Conservation (phyloP, 2,329 filamentous ascomycete genomes). For the Botrytis sinoallii region DNA sequence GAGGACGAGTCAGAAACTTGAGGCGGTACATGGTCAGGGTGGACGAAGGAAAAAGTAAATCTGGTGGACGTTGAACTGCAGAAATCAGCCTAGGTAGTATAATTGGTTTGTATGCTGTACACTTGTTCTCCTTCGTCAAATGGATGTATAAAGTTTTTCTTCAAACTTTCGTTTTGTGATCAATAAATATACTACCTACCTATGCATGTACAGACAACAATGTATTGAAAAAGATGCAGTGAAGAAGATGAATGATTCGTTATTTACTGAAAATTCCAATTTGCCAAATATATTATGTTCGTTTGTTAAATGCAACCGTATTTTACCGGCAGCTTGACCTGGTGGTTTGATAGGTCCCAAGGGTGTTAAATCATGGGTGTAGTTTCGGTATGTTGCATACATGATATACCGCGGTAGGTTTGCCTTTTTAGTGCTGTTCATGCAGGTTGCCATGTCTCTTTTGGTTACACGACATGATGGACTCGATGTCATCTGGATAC, state of each 20-base stretch:
- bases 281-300: background rate
- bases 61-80: background rate
- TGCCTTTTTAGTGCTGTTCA: constrained; percentile 1
- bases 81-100: background rate
- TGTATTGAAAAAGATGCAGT: background rate
- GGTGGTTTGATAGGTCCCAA: constrained; percentile 10
- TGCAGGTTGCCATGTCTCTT: background rate
- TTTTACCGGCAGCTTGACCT: constrained; percentile 13
- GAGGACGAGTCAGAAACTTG: background rate
- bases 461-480: background rate
- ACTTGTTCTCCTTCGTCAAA: no score
- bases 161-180: background rate
- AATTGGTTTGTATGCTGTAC: no score
- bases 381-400: background rate
- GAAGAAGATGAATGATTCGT: background rate
- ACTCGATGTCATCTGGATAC: background rate
- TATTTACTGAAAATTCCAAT: background rate
- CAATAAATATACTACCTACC: background rate
- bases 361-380: background rate
- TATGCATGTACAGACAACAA: background rate
- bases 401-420: background rate
- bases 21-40: background rate
- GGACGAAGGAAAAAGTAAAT: background rate
- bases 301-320: background rate
- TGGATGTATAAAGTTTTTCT: background rate